phyloP scores from a whole-genome alignment of 257 asterid species.

The Nicotiana knightiana region DNA sequence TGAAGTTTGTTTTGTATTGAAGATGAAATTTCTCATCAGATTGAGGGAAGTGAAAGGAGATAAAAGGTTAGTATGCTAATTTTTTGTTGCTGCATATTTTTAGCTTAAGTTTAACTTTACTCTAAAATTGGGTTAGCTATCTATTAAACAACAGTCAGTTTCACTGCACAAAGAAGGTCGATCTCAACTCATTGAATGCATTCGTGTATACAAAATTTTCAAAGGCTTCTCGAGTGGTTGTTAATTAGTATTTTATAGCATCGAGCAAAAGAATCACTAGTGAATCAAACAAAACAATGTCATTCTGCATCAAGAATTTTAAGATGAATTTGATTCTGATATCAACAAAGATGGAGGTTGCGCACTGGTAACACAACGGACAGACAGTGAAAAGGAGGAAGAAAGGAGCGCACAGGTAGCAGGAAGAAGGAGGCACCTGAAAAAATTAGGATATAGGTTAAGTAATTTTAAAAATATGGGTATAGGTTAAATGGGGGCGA shows the following conservation, averaged over 20 bases:
- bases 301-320: neutral
- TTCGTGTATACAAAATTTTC: slow-evolving; percentile 11
- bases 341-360: slow-evolving; percentile 23
- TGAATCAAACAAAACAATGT: neutral
- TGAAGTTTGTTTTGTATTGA: too few relatives aligned
- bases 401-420: too few relatives aligned
- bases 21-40: too few relatives aligned
- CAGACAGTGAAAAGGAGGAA: too few relatives aligned
- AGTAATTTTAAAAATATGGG: too few relatives aligned
- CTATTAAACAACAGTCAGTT: too few relatives aligned
- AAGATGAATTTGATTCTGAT: slow-evolving; percentile 17
- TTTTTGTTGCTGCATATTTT: neutral
- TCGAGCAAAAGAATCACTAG: neutral
- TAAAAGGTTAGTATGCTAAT: neutral
- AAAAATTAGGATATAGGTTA: too few relatives aligned
- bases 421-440: too few relatives aligned
- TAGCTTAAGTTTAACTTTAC: neutral
- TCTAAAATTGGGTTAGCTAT: too few relatives aligned
- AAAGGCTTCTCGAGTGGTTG: slow-evolving; percentile 6
- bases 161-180: too few relatives aligned
- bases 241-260: neutral
- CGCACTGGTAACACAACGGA: neutral
- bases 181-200: neutral
- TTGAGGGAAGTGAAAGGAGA: neutral
- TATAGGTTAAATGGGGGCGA: too few relatives aligned